Evolutionary conservation across 1,284 basidiomycete species (phyloP), one percentile per base, ranked within the genome.

Genomic region (Leccinum fuscescens): DNA sequence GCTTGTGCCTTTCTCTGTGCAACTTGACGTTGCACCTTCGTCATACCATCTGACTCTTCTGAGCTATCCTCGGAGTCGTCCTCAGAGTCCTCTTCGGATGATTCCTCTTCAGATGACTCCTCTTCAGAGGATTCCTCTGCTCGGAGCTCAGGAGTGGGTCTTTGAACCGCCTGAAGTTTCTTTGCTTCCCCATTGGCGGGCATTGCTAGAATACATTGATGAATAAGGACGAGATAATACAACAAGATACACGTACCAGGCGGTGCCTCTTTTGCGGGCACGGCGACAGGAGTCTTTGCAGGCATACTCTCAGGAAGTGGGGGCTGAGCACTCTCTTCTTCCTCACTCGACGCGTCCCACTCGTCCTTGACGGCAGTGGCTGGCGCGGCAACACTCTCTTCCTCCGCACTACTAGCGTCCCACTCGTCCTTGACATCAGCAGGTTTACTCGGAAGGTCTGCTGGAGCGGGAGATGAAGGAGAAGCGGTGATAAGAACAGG

Each of bases 321-420:
- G 35, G 71, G 61, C 29, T 56, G 52, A 46, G 61, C 14, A 24
- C 60, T 58, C 44, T 61, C 82, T 59, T 85, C 90, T 8, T 90
- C 86, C 37, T 83, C 90, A 63, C 89, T 92, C 42, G 88, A 87
- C 27, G 86, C 90, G 71, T 97, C 94, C 94, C 94, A 97, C 22
- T 86, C 84, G 64, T 94, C 89, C 72, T 92, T 92, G 61, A 89
- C 81, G 50, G 73, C 81, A 56, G 74, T 81, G 12, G 69, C 59
- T 42, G 62, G 57, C 7, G 63, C 67, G 39, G 67, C 65, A 20
- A 65, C 61, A 17, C 68, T 68, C 59, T 80, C 67, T 63, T 76
- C 73, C 46, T 70, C 69, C 31, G 67, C 74, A 48, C 71, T 76
- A 58, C 81, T 82, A 7, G 80, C 90, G 62, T 97, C 95, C 95